Evolutionary conservation across 441 rosid genomes (phyloP), one percentile per base, ranked within the genome.

Genomic region (Brassica hybrid): DNA sequence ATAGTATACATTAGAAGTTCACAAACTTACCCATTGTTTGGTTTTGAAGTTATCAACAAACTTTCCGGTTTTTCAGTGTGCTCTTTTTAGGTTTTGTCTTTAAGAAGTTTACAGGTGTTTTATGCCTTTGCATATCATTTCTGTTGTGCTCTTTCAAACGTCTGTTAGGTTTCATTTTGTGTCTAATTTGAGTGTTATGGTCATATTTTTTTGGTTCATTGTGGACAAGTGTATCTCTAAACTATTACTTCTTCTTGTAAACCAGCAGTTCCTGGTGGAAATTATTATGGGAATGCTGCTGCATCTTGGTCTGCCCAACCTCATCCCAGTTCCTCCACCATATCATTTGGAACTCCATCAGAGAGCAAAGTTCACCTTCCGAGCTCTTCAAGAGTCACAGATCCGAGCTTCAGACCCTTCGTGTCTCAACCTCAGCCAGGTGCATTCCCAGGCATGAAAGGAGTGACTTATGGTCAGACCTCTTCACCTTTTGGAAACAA

Each of bases 281-380:
- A 76, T 79, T 91, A 88, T 64, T 83, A 54, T 63, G 82, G 83
- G 71, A 87, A 85, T 84, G 83, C 91, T n/a, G n/a, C n/a, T 76
- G 82, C 92, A 65, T 71, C 89, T 50, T 94, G 98, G 99, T 84
- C 99, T 77, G 74, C 89, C 18, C 94, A 89, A 50, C 69, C 93
- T 71, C 91, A 87, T 63, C 45, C 82, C 25, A 73, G 70, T 48
- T 41, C 80, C 7, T 32, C 96, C 14, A 74, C 86, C 21, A 84
- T 85, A 63, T 85, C 85, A 69, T 82, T 83, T 74, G 93, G 86
- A 76, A 32, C 82, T 34, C 83, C 86, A 27, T 64, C 83, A 52
- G 97, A 90, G 56, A 90, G 76, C 83, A 91, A 85, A 82, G 79
- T 71, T 63, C 82, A 76, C 25, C 83, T 76, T 84, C 91, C 83